These are phyloP conservation scores for Gypsophila paniculata DNA, from an alignment of 179 eudicot species.

Conservation along the genomic window DNA sequence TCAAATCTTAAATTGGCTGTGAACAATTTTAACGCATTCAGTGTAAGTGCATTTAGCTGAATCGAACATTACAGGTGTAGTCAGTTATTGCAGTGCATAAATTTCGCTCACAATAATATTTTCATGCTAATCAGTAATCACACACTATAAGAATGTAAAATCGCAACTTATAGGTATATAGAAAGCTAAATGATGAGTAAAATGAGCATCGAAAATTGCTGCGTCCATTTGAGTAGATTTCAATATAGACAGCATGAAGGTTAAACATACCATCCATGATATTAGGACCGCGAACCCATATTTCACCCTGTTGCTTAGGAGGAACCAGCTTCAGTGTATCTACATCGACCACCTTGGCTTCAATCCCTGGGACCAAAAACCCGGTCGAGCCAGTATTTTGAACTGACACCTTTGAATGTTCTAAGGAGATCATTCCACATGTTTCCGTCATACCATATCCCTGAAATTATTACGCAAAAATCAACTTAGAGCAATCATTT, in stretches of 20 bases:
- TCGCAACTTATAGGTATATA: background rate
- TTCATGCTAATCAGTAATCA: too few species aligned
- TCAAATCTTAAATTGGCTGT: background rate
- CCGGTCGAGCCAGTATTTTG: conserved; percentile 63
- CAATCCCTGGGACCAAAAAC: conserved; percentile 44
- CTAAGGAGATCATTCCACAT: conserved; percentile 41
- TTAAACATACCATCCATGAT: conserved; percentile 51
- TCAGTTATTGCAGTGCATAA: background rate
- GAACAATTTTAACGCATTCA: background rate
- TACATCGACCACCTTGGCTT: conserved; percentile 47
- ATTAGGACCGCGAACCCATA: conserved; percentile 58
- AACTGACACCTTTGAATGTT: conserved; percentile 40
- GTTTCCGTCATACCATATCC: conserved; percentile 74
- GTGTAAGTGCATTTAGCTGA: background rate
- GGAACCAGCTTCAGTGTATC: conserved; percentile 46
- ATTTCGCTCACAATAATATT: too few species aligned
- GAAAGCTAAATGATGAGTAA: background rate
- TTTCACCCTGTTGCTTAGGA: conserved; percentile 52
- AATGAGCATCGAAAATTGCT: background rate
- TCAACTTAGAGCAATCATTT: background rate
- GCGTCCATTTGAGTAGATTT: background rate
- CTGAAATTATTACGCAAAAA: conserved; percentile 29
- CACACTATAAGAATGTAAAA: background rate
- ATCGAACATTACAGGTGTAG: background rate
- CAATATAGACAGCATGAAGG: background rate